Evolutionary conservation across 2,329 filamentous ascomycete species (phyloP), one percentile per base, ranked within the genome.

Genomic region (Westerdykella sp.): DNA sequence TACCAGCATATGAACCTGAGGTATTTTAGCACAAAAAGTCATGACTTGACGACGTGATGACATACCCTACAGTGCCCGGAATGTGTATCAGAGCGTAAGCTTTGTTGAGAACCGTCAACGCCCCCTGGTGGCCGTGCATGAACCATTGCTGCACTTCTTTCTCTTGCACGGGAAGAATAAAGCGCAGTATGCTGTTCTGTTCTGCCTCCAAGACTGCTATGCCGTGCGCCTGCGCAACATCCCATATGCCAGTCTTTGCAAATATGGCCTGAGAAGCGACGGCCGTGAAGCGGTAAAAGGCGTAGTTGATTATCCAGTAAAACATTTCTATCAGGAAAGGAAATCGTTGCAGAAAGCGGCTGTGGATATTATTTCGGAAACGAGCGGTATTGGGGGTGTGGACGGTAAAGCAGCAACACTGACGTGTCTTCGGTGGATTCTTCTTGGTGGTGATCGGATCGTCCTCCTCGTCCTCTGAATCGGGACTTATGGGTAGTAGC

Each of bases 281-380:
- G 13, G 76, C 74, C 6, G 79, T 82, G 62, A 80, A 69, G 31
- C 75, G 72, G 66, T 85, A 85, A 58, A 83, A 80, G 37, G 75
- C 70, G 50, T 81, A 77, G 56, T 81, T 84, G 53, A 85, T 72
- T 35, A 76, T 72, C 82, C 82, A 85, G 68, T 85, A 85, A 62
- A 85, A 84, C 80, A 85, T 85, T 63, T 85, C 82, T 39, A 85
- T 74, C 42, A 85, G 63, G 57, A 85, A 85, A 4, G 83, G 82
- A 51, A 80, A 84, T 56, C 81, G 81, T 59, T 83, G 77, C 45
- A 85, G 69, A 43, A 84, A 72, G 21, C 80, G 72, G 47, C 77
- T 82, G 60, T 84, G 81, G 39, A 76, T 60, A 57, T 83, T 66
- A 46, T 75, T 71, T 32, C 74, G 71, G 62, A 82, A 85, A n/a